Evolutionary conservation across 306 rosid genomes (phyloP).

Genomic region (Fragaria ananassa): DNA sequence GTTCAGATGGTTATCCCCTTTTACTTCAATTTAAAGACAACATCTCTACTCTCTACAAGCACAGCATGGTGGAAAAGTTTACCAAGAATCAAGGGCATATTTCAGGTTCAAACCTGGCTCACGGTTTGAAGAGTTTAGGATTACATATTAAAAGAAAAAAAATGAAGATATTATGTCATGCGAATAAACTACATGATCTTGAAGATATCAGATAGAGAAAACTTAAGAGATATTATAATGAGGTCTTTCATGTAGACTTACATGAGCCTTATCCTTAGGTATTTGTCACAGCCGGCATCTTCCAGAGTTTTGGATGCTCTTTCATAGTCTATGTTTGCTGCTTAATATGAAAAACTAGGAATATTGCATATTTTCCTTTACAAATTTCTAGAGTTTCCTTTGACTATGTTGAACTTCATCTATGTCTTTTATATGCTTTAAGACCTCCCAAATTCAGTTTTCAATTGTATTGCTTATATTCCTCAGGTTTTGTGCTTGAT

Average conservation of each 20-base stretch:
- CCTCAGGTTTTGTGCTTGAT: conserved; percentile 58
- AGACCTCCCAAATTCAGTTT: not conserved
- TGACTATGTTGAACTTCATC: not conserved
- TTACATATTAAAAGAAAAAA: not conserved
- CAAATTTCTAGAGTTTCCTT: not conserved
- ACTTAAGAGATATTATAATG: not conserved
- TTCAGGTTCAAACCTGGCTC: not conserved
- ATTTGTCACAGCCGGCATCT: not conserved
- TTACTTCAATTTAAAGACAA: not conserved
- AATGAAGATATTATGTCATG: not conserved
- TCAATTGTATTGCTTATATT: not conserved
- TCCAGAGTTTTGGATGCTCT: not conserved
- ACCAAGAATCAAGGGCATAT: not conserved
- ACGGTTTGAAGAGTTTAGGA: not conserved
- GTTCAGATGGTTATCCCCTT: not conserved
- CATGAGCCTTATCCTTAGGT: not conserved
- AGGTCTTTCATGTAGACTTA: not conserved
- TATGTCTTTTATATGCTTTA: not conserved
- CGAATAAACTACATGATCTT: not conserved
- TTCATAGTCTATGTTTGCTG: not conserved
- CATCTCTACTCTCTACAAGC: not conserved
- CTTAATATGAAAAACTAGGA: not conserved
- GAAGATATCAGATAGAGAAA: not conserved
- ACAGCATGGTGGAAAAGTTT: not conserved
- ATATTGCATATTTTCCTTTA: not conserved